A percentile compares a stretch with the other conserved stretches of the same genome.
phyloP scores from a whole-genome alignment of 257 asterid species.

The Petrea volubilis region DNA sequence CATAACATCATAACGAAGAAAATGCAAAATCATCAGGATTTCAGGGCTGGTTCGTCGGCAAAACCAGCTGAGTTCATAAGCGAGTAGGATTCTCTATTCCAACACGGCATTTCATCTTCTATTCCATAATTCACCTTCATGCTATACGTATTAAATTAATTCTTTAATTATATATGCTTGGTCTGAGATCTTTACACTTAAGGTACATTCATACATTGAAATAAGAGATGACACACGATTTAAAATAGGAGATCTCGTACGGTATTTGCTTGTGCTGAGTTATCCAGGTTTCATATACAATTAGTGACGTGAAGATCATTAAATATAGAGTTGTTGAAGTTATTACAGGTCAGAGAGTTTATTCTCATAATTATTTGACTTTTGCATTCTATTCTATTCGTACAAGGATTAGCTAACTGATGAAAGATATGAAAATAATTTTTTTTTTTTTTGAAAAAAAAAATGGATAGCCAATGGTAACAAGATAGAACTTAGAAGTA shows the following conservation, averaged over 20 bases:
- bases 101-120: too few species aligned
- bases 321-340: not conserved
- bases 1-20: conserved; percentile 2
- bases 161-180: too few species aligned
- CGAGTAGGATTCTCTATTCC: too few species aligned
- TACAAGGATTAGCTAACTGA: not conserved
- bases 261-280: not conserved
- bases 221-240: too few species aligned
- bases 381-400: not conserved
- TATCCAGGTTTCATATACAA: not conserved
- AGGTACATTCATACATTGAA: too few species aligned
- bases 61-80: conserved; percentile 1
- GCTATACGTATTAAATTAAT: too few species aligned
- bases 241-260: too few species aligned
- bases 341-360: not conserved
- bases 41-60: not conserved
- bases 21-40: not conserved
- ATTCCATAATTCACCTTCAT: too few species aligned
- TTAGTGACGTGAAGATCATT: not conserved
- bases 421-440: not conserved
- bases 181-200: too few species aligned
- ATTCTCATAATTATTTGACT: not conserved
- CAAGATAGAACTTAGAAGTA: too few species aligned
- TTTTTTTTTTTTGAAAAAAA: too few species aligned
- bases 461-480: too few species aligned